Percentiles rank a stretch among this genome's conserved stretches.
Conservation (phyloP, 441 rosid species). For the Pelargonium fulgidum region DNA sequence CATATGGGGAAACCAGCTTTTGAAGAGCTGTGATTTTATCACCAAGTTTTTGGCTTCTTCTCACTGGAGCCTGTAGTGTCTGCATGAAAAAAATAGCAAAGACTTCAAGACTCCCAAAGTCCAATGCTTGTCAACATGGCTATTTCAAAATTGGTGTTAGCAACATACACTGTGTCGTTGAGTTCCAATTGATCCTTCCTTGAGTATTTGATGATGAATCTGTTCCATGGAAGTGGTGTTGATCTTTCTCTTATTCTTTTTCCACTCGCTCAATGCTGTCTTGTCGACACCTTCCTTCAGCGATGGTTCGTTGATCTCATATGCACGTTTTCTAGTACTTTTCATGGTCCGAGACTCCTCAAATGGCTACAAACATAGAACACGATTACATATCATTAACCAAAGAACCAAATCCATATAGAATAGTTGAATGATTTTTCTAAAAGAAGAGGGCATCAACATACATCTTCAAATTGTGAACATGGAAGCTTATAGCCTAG, state of each 20-base stretch:
- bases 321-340: conserved; percentile 22
- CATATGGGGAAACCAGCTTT: conserved; percentile 68
- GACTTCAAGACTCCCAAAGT: background rate
- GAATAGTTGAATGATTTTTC: background rate
- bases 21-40: conserved; percentile 62
- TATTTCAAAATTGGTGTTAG: background rate
- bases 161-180: conserved; percentile 24
- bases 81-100: background rate
- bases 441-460: background rate
- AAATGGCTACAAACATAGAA: background rate
- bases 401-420: background rate
- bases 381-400: too few species aligned
- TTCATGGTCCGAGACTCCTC: conserved; percentile 19
- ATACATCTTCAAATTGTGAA: conserved; percentile 22
- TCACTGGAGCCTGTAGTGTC: conserved; percentile 30
- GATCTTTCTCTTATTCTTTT: conserved; percentile 31
- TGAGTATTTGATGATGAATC: conserved; percentile 11
- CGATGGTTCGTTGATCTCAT: conserved; percentile 11
- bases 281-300: conserved; percentile 7
- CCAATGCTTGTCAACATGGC: background rate
- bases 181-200: conserved; percentile 7
- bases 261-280: conserved; percentile 19
- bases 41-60: conserved; percentile 56
- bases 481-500: conserved; percentile 14
- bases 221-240: conserved; percentile 19